Percentiles rank a stretch among this genome's conserved stretches.
Evolutionary conservation across 192 early-diverging fungal genomes (phyloP).

Genomic region (Geosiphon pyriformis): DNA sequence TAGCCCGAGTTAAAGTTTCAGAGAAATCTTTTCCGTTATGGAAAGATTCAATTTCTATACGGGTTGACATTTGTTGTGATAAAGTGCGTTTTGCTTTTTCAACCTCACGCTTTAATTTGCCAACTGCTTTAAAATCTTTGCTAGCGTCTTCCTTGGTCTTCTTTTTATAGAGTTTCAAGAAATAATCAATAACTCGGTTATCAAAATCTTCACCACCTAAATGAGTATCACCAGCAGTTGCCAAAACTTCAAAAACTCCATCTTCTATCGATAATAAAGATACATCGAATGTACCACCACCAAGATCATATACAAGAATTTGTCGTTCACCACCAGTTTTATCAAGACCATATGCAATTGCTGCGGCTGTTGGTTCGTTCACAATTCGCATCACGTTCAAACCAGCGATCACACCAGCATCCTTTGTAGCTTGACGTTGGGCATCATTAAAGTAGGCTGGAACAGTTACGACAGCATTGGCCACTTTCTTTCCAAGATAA

Average conservation of each 20-base stretch:
- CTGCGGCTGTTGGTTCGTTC: conserved; percentile 88
- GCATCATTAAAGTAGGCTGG: conserved; percentile 97
- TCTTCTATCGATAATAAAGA: conserved; percentile 90
- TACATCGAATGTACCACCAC: conserved; percentile 97
- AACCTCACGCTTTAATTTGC: conserved; percentile 88
- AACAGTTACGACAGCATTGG: conserved; percentile 92
- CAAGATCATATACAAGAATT: conserved; percentile 94
- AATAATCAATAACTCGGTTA: conserved; percentile 89
- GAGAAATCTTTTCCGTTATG: conserved; percentile 82
- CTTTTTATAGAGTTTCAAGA: conserved; percentile 89
- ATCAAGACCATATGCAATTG: conserved; percentile 95
- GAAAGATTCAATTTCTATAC: conserved; percentile 90
- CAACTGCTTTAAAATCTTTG: conserved; percentile 85
- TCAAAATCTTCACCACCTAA: conserved; percentile 99
- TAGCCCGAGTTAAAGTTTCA: conserved; percentile 90
- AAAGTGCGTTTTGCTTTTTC: conserved; percentile 97
- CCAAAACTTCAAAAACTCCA: conserved; percentile 93
- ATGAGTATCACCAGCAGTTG: conserved; percentile 95
- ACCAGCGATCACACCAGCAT: conserved; percentile 80
- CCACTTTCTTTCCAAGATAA: conserved; percentile 81
- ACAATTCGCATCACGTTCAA: conserved; percentile 80
- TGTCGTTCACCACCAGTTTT: conserved; percentile 82
- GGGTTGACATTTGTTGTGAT: conserved; percentile 86
- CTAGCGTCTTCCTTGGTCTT: conserved; percentile 75
- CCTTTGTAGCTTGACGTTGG: conserved; percentile 92